Conservation (phyloP, 2,329 filamentous ascomycete species). For the Alternaria brassicicola region DNA sequence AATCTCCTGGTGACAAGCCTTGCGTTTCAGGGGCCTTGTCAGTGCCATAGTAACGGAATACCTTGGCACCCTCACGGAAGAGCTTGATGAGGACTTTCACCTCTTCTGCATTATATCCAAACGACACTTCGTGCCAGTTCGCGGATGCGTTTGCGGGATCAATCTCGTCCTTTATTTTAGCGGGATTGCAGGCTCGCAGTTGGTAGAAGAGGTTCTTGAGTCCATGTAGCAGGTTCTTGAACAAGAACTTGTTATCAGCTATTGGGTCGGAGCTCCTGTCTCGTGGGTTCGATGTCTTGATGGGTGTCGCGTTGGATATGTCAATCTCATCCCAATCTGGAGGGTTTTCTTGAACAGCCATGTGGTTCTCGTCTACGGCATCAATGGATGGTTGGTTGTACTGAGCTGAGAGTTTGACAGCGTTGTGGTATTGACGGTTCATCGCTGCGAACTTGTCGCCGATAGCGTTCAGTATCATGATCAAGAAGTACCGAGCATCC, state of each 20-base stretch:
- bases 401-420: slow-evolving; percentile 85
- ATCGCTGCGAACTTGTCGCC: slow-evolving; percentile 98
- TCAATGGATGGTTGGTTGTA: slow-evolving; percentile 71
- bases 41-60: slow-evolving; percentile 95
- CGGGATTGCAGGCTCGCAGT: slow-evolving; percentile 84
- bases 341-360: slow-evolving; percentile 78
- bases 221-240: slow-evolving; percentile 94
- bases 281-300: slow-evolving; percentile 90
- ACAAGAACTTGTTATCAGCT: slow-evolving; percentile 95
- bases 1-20: slow-evolving; percentile 83
- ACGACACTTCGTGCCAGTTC: slow-evolving; percentile 95
- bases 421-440: slow-evolving; percentile 95
- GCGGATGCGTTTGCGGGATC: slow-evolving; percentile 79
- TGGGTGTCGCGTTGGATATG: slow-evolving; percentile 94
- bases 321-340: slow-evolving; percentile 99
- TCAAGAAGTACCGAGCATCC: slow-evolving; percentile 91
- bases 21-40: slow-evolving; percentile 79
- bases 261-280: slow-evolving; percentile 91
- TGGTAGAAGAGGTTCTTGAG: slow-evolving; percentile 97
- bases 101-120: slow-evolving; percentile 96
- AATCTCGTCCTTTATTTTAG: slow-evolving; percentile 61
- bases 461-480: slow-evolving; percentile 97
- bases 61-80: slow-evolving; percentile 93
- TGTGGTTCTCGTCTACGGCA: slow-evolving; percentile 74
- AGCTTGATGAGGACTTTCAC: slow-evolving; percentile 95